These are phyloP conservation scores for Zoysia pacifica DNA, from an alignment of 176 grass and related monocot species.

Conservation along the genomic window DNA sequence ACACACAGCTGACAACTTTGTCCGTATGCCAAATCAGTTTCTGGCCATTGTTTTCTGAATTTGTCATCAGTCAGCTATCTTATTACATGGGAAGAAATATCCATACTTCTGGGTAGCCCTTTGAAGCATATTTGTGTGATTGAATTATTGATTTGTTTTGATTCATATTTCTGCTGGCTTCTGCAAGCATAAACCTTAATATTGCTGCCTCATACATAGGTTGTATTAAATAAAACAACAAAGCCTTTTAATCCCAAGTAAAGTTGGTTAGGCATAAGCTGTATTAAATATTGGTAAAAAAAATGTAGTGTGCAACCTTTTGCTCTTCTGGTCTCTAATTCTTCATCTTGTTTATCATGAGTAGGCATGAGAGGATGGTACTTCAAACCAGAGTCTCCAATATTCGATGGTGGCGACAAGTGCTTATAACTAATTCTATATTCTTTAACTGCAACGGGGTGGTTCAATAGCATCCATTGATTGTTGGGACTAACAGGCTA, in stretches of 20 bases:
- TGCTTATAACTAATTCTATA: slow-evolving; percentile 1
- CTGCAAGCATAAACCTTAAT: background rate
- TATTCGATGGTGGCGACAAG: background rate
- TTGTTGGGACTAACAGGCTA: slow-evolving; percentile 25
- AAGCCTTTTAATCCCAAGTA: too few species aligned
- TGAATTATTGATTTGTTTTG: background rate
- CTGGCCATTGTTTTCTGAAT: background rate
- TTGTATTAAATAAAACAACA: background rate
- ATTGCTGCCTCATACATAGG: background rate
- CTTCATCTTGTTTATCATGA: slow-evolving; percentile 17
- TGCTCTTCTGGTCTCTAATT: slow-evolving; percentile 15
- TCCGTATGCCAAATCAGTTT: background rate
- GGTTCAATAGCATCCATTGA: background rate
- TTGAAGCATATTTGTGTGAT: background rate
- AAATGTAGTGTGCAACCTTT: background rate
- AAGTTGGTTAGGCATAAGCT: too few species aligned
- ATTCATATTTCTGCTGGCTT: background rate
- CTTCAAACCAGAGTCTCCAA: slow-evolving; percentile 10
- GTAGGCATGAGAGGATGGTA: slow-evolving; percentile 17
- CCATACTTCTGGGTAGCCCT: background rate
- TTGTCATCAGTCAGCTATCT: background rate
- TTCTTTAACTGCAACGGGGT: slow-evolving; percentile 11
- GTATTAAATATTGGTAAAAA: background rate
- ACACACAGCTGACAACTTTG: background rate
- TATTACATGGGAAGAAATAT: background rate